Base-by-base conservation (phyloP, 1,284 basidiomycete genomes). In the Naganishia liquefaciens region DNA sequence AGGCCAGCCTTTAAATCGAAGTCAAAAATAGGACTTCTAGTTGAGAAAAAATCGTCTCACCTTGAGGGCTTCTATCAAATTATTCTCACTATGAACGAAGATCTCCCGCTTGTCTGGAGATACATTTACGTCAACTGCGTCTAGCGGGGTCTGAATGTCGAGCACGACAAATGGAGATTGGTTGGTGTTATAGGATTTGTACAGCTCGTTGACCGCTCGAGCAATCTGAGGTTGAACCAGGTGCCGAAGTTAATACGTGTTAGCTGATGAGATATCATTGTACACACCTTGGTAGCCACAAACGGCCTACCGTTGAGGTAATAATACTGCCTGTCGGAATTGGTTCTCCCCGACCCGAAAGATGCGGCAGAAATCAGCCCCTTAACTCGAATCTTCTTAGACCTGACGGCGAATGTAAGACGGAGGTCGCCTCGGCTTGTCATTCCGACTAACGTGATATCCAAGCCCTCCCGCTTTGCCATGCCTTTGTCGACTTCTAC, bases 51-150 rank as follows among this genome's bases (percentile, higher is more conserved):
- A 30, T 25, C 42, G 23, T 33, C 80, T 42, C 66, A 91, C 91
- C 80, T 89, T 91, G 42, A 98, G 81, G 0, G 87, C 85, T 25
- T 87, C 82, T 1, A 98, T 83, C 6, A 99, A 79, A 66, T 89
- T 89, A 5, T 83, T 82, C 76, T 99, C 96, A 75, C 88, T 88
- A 73, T 98, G 93, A 11, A 99, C 76, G 62, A 97, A 88, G 42
- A 99, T 89, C 0, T 92, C 96, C 5, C 96, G 85, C 76, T 99
- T 99, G 79, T 99, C 96, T 0, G 96, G 95, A 70, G 88, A 93
- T 68, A 99, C 90, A 72, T 99, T 99, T 75, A 99, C 87, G 74
- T 99, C 96, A 72, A 90, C 93, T 0, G 87, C 83, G 67, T 89
- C 91, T 5, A 87, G 86, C 0, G 91, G 90, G 5, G 97, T 76